Evolutionary conservation across 441 rosid species (phyloP).

Genomic region (Croton laevigatus): DNA sequence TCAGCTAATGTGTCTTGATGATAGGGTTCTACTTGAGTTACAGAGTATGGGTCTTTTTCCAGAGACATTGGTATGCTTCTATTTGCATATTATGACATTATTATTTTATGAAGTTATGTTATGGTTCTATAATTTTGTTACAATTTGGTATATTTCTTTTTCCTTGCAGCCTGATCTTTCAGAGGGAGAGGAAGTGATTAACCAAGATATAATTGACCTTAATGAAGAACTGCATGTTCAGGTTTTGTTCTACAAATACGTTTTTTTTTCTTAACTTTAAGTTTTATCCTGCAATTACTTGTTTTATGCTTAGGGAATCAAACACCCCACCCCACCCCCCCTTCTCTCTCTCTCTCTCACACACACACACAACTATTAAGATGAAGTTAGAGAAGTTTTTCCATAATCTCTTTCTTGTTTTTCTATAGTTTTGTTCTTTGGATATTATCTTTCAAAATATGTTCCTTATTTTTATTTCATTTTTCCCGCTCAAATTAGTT

Average conservation of each 20-base stretch:
- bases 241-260: constrained; percentile 36
- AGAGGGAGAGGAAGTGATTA: constrained; percentile 68
- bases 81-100: not conserved
- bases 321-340: too few species aligned
- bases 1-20: constrained; percentile 72
- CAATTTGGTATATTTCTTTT: constrained; percentile 15
- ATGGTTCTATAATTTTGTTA: constrained; percentile 3
- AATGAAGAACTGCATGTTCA: constrained; percentile 63
- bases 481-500: not conserved
- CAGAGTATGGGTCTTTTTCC: constrained; percentile 84
- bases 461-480: not conserved
- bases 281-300: too few species aligned
- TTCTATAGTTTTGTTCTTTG: not conserved
- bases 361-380: too few species aligned
- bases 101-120: not conserved
- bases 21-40: constrained; percentile 71
- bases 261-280: not conserved
- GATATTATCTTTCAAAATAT: not conserved
- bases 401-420: not conserved
- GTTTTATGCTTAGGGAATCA: too few species aligned
- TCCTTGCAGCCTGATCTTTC: constrained; percentile 84
- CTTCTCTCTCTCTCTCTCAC: too few species aligned
- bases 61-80: constrained; percentile 66
- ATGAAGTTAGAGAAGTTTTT: not conserved
- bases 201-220: constrained; percentile 60